These are phyloP conservation scores for Wickerhamiella azyma DNA, from an alignment of 805 yeast species.

Conservation along the genomic window DNA sequence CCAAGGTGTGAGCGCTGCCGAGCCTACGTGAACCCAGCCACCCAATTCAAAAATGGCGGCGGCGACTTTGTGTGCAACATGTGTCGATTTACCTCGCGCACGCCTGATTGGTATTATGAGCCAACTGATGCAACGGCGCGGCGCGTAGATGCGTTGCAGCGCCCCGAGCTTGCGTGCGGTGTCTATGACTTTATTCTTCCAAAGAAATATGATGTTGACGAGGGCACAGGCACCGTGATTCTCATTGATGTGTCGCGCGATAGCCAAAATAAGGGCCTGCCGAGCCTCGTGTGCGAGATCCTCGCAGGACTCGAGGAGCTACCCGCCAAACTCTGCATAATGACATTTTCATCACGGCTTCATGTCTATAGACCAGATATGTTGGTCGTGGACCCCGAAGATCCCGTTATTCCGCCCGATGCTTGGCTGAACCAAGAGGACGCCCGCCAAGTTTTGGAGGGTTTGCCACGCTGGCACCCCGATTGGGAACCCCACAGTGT, in stretches of 20 bases:
- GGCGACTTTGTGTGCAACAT: conserved; percentile 68
- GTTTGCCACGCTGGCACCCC: conserved; percentile 38
- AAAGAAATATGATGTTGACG: not conserved
- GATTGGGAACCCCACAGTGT: conserved; percentile 45
- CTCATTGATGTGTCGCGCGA: conserved; percentile 55
- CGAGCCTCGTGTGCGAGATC: conserved; percentile 52
- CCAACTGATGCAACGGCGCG: conserved; percentile 47
- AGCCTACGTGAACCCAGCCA: conserved; percentile 74
- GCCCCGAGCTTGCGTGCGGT: conserved; percentile 72
- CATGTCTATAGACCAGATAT: conserved; percentile 41
- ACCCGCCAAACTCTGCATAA: conserved; percentile 44
- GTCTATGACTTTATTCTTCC: conserved; percentile 67
- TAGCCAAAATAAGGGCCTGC: conserved; percentile 45
- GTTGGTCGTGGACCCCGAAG: conserved; percentile 41
- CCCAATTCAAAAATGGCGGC: conserved; percentile 48
- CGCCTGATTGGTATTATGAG: conserved; percentile 53
- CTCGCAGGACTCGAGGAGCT: conserved; percentile 37
- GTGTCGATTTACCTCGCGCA: conserved; percentile 61
- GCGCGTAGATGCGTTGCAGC: conserved; percentile 45
- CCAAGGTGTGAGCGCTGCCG: conserved; percentile 88
- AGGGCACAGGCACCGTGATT: conserved; percentile 35
- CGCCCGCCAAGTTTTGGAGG: conserved; percentile 46
- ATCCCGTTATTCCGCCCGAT: conserved; percentile 74
- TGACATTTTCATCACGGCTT: conserved; percentile 59
- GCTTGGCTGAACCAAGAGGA: conserved; percentile 64